Conservation (phyloP, 2,329 filamentous ascomycete genomes). For the Furcasterigmium furcatum region DNA sequence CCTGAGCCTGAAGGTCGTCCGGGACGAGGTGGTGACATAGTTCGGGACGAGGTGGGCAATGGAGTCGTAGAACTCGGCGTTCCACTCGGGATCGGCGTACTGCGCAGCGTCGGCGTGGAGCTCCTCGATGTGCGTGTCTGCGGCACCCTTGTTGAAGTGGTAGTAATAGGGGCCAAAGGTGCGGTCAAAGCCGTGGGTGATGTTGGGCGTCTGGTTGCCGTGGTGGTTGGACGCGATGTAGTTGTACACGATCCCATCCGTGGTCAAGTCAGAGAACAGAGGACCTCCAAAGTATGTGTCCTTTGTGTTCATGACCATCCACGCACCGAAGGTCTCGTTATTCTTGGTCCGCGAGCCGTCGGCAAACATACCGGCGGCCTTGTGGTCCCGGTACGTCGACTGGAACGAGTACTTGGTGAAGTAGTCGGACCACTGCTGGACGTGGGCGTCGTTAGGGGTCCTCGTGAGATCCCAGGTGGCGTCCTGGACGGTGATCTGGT, state of each 20-base stretch:
- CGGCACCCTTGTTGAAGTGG: constrained; percentile 54
- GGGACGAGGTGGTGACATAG: constrained; percentile 48
- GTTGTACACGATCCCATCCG: constrained; percentile 61
- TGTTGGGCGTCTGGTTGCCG: constrained; percentile 56
- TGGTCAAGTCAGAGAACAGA: constrained; percentile 54
- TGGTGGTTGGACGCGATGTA: constrained; percentile 58
- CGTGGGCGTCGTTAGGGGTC: constrained; percentile 48
- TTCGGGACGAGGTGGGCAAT: constrained; percentile 58
- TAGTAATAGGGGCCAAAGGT: constrained; percentile 61
- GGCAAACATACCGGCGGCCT: constrained; percentile 45
- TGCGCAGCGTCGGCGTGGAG: constrained; percentile 52
- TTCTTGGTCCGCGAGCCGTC: constrained; percentile 35
- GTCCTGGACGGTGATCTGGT: constrained; percentile 51
- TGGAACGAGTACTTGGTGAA: constrained; percentile 63
- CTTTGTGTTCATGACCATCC: constrained; percentile 58
- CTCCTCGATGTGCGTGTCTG: constrained; percentile 38
- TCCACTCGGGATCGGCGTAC: constrained; percentile 50
- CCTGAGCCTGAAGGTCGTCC: constrained; percentile 47
- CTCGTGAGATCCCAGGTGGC: constrained; percentile 58
- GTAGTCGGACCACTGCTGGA: constrained; percentile 49
- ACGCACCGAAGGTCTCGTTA: constrained; percentile 50
- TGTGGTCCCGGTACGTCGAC: constrained; percentile 51
- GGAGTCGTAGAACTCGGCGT: constrained; percentile 58
- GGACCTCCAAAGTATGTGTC: constrained; percentile 59
- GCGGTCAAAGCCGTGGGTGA: constrained; percentile 57